These are phyloP conservation scores for Stemphylium lycopersici DNA, from an alignment of 2,329 filamentous ascomycete genomes.

Conservation along the genomic window DNA sequence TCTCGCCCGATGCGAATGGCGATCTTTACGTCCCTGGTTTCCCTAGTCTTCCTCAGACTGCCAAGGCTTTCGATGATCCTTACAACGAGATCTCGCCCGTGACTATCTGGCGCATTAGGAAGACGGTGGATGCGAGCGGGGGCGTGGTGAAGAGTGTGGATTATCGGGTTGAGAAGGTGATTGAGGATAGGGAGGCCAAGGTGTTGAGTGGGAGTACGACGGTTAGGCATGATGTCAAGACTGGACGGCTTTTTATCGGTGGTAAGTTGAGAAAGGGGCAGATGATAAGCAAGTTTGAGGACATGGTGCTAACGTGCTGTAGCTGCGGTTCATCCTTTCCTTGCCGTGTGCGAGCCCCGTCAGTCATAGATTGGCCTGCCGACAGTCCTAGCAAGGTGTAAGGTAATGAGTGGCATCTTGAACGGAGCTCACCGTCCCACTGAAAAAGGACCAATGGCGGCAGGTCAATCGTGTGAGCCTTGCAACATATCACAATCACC, in stretches of 20 bases:
- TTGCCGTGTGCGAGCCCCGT: constrained; percentile 17
- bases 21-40: constrained; percentile 36
- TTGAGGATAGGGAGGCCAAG: constrained; percentile 33
- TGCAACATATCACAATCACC: neutral
- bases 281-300: neutral
- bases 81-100: constrained; percentile 19
- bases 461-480: too few species aligned
- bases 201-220: constrained; percentile 34
- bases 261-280: constrained; percentile 16
- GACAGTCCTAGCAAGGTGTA: too few species aligned
- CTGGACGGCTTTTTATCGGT: constrained; percentile 32
- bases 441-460: too few species aligned
- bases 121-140: constrained; percentile 5
- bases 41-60: constrained; percentile 13
- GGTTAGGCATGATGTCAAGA: constrained; percentile 35
- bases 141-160: constrained; percentile 6
- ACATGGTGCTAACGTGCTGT: neutral
- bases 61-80: constrained; percentile 24
- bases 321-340: constrained; percentile 16
- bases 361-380: neutral
- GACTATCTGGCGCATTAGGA: constrained; percentile 31
- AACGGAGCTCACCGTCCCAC: too few species aligned
- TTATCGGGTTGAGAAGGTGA: constrained; percentile 32
- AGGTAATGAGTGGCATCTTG: too few species aligned
- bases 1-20: constrained; percentile 33